Evolutionary conservation across 2,329 filamentous ascomycete genomes (phyloP).

Genomic region (Rhexocercosporidium sp.): DNA sequence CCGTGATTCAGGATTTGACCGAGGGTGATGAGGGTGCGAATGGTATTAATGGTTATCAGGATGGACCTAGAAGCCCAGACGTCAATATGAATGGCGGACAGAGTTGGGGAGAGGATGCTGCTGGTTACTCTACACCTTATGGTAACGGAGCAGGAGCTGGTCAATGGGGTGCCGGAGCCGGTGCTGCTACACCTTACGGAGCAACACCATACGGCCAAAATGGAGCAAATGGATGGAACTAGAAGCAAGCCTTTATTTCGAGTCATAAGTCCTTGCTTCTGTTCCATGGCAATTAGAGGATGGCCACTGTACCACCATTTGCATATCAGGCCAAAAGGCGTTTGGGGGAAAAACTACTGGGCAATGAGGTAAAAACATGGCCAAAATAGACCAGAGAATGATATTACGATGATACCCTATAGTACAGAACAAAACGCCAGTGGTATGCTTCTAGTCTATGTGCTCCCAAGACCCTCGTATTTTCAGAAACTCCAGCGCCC

Average conservation of each 20-base stretch:
- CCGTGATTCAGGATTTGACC: constrained; percentile 71
- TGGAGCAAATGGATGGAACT: constrained; percentile 38
- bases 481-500: constrained; percentile 13
- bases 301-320: constrained; percentile 27
- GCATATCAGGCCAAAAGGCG: constrained; percentile 29
- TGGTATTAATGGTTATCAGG: constrained; percentile 53
- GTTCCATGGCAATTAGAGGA: neutral
- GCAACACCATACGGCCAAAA: constrained; percentile 65
- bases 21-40: constrained; percentile 59
- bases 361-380: constrained; percentile 11
- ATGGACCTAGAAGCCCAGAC: constrained; percentile 70
- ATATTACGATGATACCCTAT: constrained; percentile 34
- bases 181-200: constrained; percentile 60
- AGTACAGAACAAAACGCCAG: constrained; percentile 28
- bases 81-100: constrained; percentile 55
- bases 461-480: constrained; percentile 22
- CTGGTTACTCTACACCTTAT: constrained; percentile 73
- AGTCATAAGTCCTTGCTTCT: neutral
- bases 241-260: neutral
- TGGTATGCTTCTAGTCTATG: constrained; percentile 32
- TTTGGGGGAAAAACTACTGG: constrained; percentile 24
- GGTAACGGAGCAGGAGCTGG: constrained; percentile 61
- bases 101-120: constrained; percentile 56
- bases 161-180: constrained; percentile 64
- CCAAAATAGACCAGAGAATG: constrained; percentile 29